A percentile compares a stretch with the other conserved stretches of the same genome.
phyloP scores from a whole-genome alignment of 2,329 filamentous ascomycete genomes.

The Myriosclerotinia duriaeana region DNA sequence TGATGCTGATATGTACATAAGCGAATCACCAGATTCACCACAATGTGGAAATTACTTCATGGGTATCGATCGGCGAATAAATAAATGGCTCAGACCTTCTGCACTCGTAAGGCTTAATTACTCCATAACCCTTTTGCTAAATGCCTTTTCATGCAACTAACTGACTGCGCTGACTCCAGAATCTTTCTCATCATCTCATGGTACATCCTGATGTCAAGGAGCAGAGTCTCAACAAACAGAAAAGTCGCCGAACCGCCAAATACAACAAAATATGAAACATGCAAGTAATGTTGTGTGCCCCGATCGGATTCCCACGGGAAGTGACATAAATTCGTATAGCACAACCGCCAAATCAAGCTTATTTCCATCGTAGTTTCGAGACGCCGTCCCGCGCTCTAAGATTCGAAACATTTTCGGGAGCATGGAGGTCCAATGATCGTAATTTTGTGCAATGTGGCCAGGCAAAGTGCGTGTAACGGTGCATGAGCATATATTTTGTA shows the following conservation, averaged over 20 bases:
- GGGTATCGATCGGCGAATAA: neutral
- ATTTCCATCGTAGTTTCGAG: conserved; percentile 6
- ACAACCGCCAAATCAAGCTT: conserved; percentile 4
- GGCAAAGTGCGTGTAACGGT: neutral
- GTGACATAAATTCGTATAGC: neutral
- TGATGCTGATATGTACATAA: conserved; percentile 2
- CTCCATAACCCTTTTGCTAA: neutral
- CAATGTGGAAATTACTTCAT: conserved; percentile 5
- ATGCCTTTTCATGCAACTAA: neutral
- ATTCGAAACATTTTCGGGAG: conserved; percentile 6
- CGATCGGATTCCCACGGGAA: neutral
- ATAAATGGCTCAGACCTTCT: conserved; percentile 12
- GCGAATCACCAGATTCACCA: neutral
- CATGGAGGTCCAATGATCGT: conserved; percentile 1
- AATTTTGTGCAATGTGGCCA: neutral
- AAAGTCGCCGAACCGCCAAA: neutral
- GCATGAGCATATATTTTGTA: conserved; percentile 1
- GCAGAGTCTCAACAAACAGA: neutral
- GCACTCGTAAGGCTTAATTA: conserved; percentile 11
- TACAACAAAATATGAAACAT: neutral
- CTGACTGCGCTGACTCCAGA: neutral
- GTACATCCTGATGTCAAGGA: neutral
- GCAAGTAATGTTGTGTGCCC: conserved; percentile 9
- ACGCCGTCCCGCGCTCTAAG: conserved; percentile 7
- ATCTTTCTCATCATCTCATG: neutral